Conservation (phyloP, 2,329 filamentous ascomycete genomes). For the Byssoonygena ceratinophila region DNA sequence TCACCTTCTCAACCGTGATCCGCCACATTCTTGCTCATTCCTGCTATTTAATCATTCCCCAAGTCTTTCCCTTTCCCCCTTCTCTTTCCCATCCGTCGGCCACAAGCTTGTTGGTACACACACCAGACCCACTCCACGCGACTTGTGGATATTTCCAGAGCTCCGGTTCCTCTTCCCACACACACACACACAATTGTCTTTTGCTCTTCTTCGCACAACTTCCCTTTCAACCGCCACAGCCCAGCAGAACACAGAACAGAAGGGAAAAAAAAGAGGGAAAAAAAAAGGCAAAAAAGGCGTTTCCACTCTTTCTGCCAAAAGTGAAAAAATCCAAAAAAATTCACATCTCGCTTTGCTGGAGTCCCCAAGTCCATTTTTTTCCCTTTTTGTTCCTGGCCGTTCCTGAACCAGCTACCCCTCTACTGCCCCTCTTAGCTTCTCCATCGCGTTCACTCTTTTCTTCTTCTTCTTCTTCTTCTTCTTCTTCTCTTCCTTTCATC, state of each 20-base stretch:
- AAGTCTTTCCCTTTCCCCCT: not conserved
- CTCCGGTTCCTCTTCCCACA: conserved; percentile 12
- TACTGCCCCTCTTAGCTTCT: not conserved
- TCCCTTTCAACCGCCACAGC: not conserved
- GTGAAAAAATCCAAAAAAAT: not conserved
- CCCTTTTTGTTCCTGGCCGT: conserved; percentile 8
- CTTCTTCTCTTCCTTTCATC: conserved; percentile 14
- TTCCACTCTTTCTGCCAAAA: not conserved
- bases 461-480: conserved; percentile 14
- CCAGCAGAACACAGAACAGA: not conserved
- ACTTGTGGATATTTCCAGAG: conserved; percentile 14
- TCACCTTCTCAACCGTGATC: not conserved
- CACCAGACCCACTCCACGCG: conserved; percentile 13
- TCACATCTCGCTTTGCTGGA: not conserved
- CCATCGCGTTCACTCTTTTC: conserved; percentile 15
- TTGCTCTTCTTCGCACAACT: not conserved
- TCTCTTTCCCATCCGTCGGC: not conserved
- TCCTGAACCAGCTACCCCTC: conserved; percentile 6
- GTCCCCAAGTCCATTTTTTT: not conserved
- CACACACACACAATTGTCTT: not conserved
- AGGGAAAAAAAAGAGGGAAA: not conserved
- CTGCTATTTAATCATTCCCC: not conserved
- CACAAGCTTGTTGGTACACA: not conserved
- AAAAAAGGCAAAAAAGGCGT: not conserved
- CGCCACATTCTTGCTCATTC: conserved; percentile 1